phyloP scores from a whole-genome alignment of 139 green algal species.

The Pleodorina starrii region DNA sequence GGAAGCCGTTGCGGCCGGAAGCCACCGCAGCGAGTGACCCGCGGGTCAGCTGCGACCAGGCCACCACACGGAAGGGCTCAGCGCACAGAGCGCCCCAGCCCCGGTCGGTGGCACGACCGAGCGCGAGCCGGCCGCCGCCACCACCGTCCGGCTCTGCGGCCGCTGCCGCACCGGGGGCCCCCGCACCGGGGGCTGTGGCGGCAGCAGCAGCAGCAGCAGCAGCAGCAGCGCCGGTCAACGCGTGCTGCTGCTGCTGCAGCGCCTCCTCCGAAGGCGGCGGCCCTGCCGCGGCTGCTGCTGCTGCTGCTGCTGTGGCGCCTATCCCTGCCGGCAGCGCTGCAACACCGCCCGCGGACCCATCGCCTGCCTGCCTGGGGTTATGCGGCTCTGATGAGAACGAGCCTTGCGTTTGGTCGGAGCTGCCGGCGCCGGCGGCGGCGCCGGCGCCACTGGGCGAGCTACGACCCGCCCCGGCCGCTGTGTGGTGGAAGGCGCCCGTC shows the following conservation, averaged over 20 bases:
- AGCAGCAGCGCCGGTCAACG: neutral
- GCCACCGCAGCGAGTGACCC: slow-evolving; percentile 8
- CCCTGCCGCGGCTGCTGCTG: neutral
- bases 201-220: neutral
- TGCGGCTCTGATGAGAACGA: too few species aligned
- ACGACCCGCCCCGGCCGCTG: neutral
- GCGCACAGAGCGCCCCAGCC: slow-evolving; percentile 29
- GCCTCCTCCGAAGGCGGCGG: neutral
- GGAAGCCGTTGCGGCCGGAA: slow-evolving; percentile 36
- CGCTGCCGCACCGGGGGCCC: neutral
- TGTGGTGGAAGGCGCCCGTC: neutral
- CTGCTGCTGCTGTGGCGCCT: neutral
- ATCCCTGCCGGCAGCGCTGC: neutral
- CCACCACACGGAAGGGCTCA: slow-evolving; percentile 34
- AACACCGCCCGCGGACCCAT: neutral
- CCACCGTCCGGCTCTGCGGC: neutral
- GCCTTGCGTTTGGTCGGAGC: too few species aligned
- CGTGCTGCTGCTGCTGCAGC: too few species aligned
- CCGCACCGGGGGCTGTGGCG: neutral
- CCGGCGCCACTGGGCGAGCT: neutral
- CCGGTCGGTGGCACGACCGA: slow-evolving; percentile 19
- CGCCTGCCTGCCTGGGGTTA: neutral
- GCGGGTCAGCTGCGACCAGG: slow-evolving; percentile 36
- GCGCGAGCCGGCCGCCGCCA: neutral
- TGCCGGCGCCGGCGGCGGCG: neutral